Percentiles rank a stretch among this genome's conserved stretches.
Conservation (phyloP, 306 rosid species). For the Medicago arabica region DNA sequence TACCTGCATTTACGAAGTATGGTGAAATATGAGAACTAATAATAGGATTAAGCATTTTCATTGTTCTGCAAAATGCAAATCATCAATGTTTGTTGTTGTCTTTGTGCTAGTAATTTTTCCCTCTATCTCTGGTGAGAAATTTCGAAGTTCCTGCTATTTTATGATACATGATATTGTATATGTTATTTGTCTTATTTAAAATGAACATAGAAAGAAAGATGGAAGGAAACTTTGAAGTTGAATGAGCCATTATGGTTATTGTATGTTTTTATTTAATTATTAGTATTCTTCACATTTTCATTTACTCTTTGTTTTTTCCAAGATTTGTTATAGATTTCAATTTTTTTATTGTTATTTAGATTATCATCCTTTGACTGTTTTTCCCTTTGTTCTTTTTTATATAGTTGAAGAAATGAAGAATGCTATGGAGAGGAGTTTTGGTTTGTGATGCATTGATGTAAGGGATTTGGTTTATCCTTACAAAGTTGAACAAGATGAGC, state of each 20-base stretch:
- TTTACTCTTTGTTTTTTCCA: neutral
- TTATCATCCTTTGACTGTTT: neutral
- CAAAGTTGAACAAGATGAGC: neutral
- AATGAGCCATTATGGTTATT: neutral
- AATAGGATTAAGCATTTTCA: neutral
- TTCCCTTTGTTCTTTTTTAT: neutral
- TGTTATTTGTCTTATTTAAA: neutral
- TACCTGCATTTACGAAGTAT: neutral
- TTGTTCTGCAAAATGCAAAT: neutral
- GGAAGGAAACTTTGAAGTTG: neutral
- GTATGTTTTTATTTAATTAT: neutral
- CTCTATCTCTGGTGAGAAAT: too few relatives aligned
- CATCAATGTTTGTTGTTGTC: neutral
- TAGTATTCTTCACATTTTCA: neutral
- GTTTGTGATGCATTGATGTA: neutral
- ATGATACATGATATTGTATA: constrained; percentile 6
- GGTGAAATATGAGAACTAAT: neutral
- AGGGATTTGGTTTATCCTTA: too few relatives aligned
- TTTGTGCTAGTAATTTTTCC: neutral
- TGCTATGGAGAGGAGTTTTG: neutral
- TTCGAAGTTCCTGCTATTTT: neutral
- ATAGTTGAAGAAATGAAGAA: constrained; percentile 27
- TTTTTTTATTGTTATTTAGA: neutral
- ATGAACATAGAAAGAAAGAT: neutral
- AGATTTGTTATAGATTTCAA: neutral